These are phyloP conservation scores for Seiridium unicorne DNA, from an alignment of 2,329 filamentous ascomycete species.

Conservation along the genomic window DNA sequence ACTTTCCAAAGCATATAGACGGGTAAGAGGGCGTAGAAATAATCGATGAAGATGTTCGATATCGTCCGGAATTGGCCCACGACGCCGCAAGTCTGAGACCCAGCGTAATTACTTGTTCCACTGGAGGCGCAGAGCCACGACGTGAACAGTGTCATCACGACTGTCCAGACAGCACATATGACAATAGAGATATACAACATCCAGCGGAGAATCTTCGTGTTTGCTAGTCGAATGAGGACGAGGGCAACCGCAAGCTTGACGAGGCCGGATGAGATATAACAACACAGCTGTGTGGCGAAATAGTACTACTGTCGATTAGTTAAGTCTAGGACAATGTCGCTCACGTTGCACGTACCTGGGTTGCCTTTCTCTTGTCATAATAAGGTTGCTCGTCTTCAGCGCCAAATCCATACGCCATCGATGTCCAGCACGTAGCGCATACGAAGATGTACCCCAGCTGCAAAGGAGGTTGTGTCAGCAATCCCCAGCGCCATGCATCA, in stretches of 20 bases:
- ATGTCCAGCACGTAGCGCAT: slow-evolving; percentile 24
- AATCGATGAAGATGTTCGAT: slow-evolving; percentile 32
- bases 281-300: slow-evolving; percentile 25
- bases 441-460: slow-evolving; percentile 23
- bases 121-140: slow-evolving; percentile 25
- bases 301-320: slow-evolving; percentile 18
- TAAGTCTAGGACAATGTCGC: neutral
- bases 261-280: slow-evolving; percentile 29
- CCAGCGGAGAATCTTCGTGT: slow-evolving; percentile 18
- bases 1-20: slow-evolving; percentile 26
- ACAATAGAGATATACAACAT: slow-evolving; percentile 23
- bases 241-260: slow-evolving; percentile 31
- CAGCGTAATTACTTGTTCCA: slow-evolving; percentile 26
- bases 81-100: slow-evolving; percentile 22
- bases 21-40: slow-evolving; percentile 30
- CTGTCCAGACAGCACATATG: slow-evolving; percentile 26
- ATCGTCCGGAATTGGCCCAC: slow-evolving; percentile 30
- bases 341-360: slow-evolving; percentile 9
- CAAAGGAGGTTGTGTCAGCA: slow-evolving; percentile 10
- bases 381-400: slow-evolving; percentile 20
- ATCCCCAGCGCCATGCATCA: neutral
- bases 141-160: slow-evolving; percentile 28
- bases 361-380: slow-evolving; percentile 18
- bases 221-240: slow-evolving; percentile 28
- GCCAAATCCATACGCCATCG: slow-evolving; percentile 29